Base-by-base conservation (phyloP, 179 eudicot genomes). In the Nepenthes alata region DNA sequence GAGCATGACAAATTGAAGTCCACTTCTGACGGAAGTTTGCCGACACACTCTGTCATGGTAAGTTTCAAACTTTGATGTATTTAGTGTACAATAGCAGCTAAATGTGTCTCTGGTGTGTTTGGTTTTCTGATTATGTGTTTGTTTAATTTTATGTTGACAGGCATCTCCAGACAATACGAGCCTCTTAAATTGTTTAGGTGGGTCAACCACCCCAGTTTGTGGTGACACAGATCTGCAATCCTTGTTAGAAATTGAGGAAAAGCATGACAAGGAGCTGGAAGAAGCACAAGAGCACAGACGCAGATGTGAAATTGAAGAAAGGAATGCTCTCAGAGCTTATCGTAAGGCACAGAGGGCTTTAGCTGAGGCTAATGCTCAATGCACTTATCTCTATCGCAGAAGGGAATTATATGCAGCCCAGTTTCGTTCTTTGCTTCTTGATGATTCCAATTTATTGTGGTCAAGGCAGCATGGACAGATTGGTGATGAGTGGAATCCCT, bases 231-330 rank as follows among this genome's bases (percentile, higher is more conserved):
- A 81, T 64, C 48, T 74, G 15, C 74, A 72, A 37, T 71, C 85
- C 47, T 59, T 83, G 48, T 49, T 85, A 53, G 80, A 83, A 35
- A 35, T 74, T 6, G 95, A 83, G 67, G 91, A 83, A 51, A 72
- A 77, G 72, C 78, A 78, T 67, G 88, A 87, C 59, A 87, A 85
- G 71, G 86, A 85, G 79, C 75, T 87, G 69, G 91, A 87, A 68
- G 82, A 80, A 75, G 95, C 91, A 38, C 95, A 82, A 63, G 91
- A 83, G 70, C 76, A 72, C 60, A 80, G 95, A 41, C 83, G 66
- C 50, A 79, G 73, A 64, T 85, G 95, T 73, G 95, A 87, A 76
- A 60, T 82, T 60, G 91, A 87, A 63, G 95, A 87, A 74, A 77
- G 82, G 69, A 80, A 70, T 66, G 91, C 95, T 59, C 75, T 81